phyloP scores from a whole-genome alignment of 1,284 basidiomycete species.

The Testicularia cyperi region DNA sequence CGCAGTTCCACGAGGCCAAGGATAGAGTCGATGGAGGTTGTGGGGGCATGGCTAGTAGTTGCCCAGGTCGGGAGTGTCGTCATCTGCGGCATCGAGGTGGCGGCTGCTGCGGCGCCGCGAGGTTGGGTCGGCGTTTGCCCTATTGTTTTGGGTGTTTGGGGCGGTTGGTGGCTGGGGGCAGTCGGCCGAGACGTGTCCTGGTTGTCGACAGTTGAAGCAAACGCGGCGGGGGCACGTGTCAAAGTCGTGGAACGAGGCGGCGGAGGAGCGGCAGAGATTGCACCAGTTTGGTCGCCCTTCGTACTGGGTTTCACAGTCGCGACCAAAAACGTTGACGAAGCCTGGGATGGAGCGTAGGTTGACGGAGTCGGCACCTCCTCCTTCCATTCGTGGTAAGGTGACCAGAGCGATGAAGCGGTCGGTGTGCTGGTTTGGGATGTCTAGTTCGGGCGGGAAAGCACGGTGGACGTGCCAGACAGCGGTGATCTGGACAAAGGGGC shows the following conservation, averaged over 20 bases:
- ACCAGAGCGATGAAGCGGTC: neutral
- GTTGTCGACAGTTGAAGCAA: neutral
- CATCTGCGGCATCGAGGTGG: too few species aligned
- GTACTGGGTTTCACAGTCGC: neutral
- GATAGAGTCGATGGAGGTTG: too few species aligned
- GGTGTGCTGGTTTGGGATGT: too few species aligned
- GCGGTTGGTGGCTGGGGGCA: too few species aligned
- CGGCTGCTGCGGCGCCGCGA: too few species aligned
- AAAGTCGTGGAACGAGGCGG: neutral
- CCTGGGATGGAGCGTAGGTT: neutral
- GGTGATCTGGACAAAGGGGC: neutral
- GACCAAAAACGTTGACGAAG: neutral
- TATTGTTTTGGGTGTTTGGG: too few species aligned
- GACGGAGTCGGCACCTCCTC: neutral
- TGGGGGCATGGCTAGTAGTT: too few species aligned
- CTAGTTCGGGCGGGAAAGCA: too few species aligned
- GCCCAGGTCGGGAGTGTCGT: too few species aligned
- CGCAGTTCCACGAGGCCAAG: conserved; percentile 2
- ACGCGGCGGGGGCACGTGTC: neutral
- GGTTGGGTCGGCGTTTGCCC: too few species aligned
- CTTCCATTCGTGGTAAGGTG: neutral
- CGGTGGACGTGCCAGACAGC: neutral
- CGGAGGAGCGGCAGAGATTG: neutral
- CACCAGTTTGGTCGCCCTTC: neutral
- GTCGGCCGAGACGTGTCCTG: neutral